phyloP scores from a whole-genome alignment of 2,329 filamentous ascomycete genomes.

The Trichoderma sp. region DNA sequence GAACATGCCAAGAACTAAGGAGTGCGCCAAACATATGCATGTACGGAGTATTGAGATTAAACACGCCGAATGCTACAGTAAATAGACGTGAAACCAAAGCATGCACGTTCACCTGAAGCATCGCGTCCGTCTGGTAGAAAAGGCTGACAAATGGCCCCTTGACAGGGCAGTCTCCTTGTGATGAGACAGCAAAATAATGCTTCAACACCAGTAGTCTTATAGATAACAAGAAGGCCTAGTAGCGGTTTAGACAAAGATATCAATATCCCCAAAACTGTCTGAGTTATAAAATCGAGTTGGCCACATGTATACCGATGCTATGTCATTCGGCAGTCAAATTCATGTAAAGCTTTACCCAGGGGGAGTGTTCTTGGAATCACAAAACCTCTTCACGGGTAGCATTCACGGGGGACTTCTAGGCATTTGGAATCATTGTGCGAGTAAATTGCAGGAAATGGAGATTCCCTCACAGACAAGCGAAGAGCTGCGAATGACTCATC shows the following conservation, averaged over 20 bases:
- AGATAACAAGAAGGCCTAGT: too few species aligned
- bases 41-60: background rate
- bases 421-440: background rate
- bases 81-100: background rate
- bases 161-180: background rate
- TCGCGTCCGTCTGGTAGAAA: background rate
- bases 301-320: background rate
- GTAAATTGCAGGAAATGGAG: background rate
- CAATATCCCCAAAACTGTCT: background rate
- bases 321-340: background rate
- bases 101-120: background rate
- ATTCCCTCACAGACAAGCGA: background rate
- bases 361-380: too few species aligned
- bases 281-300: background rate
- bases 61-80: background rate
- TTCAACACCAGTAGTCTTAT: background rate
- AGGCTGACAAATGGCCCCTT: background rate
- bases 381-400: too few species aligned
- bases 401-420: background rate
- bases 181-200: background rate
- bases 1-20: background rate
- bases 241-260: background rate
- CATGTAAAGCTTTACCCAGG: background rate
- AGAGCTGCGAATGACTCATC: background rate
- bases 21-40: background rate